Percentiles rank a stretch among this genome's conserved stretches.
phyloP scores from a whole-genome alignment of 768 basidiomycete species.

The Mycena latifolia region DNA sequence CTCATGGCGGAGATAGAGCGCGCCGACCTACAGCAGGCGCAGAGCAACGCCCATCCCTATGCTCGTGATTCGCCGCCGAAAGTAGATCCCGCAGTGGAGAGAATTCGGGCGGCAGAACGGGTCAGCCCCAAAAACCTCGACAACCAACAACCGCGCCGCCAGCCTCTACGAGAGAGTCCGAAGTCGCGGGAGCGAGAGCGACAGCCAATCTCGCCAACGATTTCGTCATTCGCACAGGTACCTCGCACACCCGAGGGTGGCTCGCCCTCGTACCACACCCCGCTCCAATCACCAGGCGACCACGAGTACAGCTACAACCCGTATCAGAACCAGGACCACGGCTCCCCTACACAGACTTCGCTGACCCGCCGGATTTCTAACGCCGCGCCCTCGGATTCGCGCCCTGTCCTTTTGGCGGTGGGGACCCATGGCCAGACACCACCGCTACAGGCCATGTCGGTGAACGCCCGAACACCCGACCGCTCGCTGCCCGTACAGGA shows the following conservation, averaged over 20 bases:
- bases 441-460: conserved; percentile 60
- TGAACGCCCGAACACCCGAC: conserved; percentile 70
- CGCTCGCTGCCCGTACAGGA: conserved; percentile 84
- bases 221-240: conserved; percentile 51
- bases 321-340: conserved; percentile 42
- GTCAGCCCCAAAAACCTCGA: conserved; percentile 69
- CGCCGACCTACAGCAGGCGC: conserved; percentile 72
- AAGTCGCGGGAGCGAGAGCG: conserved; percentile 35
- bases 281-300: conserved; percentile 29
- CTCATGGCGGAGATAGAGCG: conserved; percentile 80
- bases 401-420: conserved; percentile 24
- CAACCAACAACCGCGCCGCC: conserved; percentile 47
- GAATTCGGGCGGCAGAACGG: conserved; percentile 64
- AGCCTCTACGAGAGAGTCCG: conserved; percentile 57
- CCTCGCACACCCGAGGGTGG: conserved; percentile 67
- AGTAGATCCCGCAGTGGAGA: conserved; percentile 65
- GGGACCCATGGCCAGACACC: conserved; percentile 58
- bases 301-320: conserved; percentile 30
- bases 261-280: conserved; percentile 29
- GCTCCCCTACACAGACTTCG: conserved; percentile 40
- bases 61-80: conserved; percentile 61
- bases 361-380: conserved; percentile 62
- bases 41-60: conserved; percentile 56
- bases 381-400: conserved; percentile 27
- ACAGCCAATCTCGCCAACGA: conserved; percentile 39